A percentile compares a stretch with the other conserved stretches of the same genome.
Evolutionary conservation across 1,284 basidiomycete genomes (phyloP).

Genomic region (Apiotrichum domesticum): DNA sequence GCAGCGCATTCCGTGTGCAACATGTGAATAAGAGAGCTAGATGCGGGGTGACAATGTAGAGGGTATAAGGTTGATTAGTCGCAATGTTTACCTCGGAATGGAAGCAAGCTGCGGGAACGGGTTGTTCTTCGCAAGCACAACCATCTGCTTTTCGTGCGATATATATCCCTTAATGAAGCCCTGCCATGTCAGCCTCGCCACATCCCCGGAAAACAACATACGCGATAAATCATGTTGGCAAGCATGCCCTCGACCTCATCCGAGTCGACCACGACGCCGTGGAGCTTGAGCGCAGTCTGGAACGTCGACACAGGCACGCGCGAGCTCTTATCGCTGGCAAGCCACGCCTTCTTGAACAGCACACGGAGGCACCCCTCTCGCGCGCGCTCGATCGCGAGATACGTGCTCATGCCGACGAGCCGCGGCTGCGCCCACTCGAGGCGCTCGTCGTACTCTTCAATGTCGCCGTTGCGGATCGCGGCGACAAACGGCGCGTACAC

Average conservation of each 20-base stretch:
- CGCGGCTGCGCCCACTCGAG: conserved; percentile 61
- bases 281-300: conserved; percentile 61
- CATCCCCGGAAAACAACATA: conserved; percentile 23
- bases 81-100: conserved; percentile 22
- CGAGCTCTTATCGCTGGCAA: conserved; percentile 61
- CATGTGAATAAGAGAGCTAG: not conserved
- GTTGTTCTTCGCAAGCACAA: conserved; percentile 74
- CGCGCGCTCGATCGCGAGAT: conserved; percentile 78
- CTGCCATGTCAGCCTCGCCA: conserved; percentile 22
- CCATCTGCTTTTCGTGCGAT: conserved; percentile 86
- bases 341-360: conserved; percentile 84
- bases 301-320: conserved; percentile 74
- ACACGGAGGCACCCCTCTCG: conserved; percentile 79
- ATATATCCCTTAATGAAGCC: conserved; percentile 93
- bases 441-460: conserved; percentile 71
- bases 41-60: not conserved
- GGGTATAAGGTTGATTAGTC: not conserved
- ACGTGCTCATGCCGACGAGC: conserved; percentile 75
- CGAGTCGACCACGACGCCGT: conserved; percentile 52
- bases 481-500: conserved; percentile 73
- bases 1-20: not conserved
- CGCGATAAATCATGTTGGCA: conserved; percentile 86
- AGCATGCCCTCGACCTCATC: conserved; percentile 92
- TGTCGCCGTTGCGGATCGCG: conserved; percentile 70
- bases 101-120: conserved; percentile 63